A percentile compares a stretch with the other conserved stretches of the same genome.
Conservation (phyloP, 164 flowering plant species). For the Echeveria elegans region DNA sequence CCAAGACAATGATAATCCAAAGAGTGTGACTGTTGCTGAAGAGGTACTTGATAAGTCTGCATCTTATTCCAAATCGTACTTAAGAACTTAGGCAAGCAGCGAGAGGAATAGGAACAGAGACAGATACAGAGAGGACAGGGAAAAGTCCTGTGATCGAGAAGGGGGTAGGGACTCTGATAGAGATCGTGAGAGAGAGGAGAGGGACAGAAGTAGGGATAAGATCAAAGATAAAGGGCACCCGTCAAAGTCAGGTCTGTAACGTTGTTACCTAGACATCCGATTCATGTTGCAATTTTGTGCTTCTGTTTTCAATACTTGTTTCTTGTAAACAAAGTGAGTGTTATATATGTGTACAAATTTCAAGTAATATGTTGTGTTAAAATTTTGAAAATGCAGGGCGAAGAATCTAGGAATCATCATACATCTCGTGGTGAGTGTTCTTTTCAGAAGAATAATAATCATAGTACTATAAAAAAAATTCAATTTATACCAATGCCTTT, state of each 20-base stretch:
- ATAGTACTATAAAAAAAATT: neutral
- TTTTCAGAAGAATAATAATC: too few relatives aligned
- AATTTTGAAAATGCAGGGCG: conserved; percentile 37
- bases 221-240: conserved; percentile 36
- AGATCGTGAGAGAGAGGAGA: conserved; percentile 41
- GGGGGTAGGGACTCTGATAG: conserved; percentile 70
- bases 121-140: conserved; percentile 28
- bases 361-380: neutral
- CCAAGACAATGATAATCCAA: conserved; percentile 33
- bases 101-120: conserved; percentile 37
- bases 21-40: conserved; percentile 41
- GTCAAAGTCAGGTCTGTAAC: conserved; percentile 22
- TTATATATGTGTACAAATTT: neutral
- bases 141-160: conserved; percentile 20
- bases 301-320: too few relatives aligned
- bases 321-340: neutral
- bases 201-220: conserved; percentile 33
- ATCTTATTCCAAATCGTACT: conserved; percentile 38
- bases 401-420: conserved; percentile 68
- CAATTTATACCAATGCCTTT: neutral
- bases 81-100: conserved; percentile 35
- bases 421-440: conserved; percentile 58
- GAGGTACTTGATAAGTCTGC: conserved; percentile 42
- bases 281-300: neutral
- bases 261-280: neutral